Percentiles rank a stretch among this genome's conserved stretches.
phyloP scores from a whole-genome alignment of 2,329 filamentous ascomycete species.

The Lecanicillium sp. region DNA sequence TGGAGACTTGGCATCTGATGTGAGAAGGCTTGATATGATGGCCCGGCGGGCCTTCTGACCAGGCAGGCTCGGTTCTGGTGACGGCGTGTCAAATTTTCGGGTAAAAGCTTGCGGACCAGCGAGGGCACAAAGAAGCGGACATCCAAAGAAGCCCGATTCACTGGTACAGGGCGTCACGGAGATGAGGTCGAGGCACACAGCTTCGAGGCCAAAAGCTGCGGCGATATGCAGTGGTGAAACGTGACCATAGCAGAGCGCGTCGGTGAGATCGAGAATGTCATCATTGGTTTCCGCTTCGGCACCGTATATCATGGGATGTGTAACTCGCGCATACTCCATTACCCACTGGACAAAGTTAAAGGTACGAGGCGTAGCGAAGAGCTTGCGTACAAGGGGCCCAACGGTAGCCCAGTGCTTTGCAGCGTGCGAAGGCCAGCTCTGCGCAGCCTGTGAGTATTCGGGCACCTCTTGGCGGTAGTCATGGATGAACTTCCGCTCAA shows the following conservation, averaged over 20 bases:
- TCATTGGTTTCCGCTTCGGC: conserved; percentile 13
- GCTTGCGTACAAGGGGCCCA: conserved; percentile 15
- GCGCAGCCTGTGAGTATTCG: conserved; percentile 19
- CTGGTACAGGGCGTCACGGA: conserved; percentile 12
- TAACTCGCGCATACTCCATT: conserved; percentile 24
- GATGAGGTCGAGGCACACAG: conserved; percentile 13
- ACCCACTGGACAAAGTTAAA: conserved; percentile 28
- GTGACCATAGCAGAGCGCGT: conserved; percentile 18
- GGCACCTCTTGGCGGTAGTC: conserved; percentile 15
- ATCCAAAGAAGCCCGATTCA: conserved; percentile 16
- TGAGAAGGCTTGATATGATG: too few species aligned
- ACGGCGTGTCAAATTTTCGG: too few species aligned
- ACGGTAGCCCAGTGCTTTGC: conserved; percentile 20
- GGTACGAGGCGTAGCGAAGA: conserved; percentile 19
- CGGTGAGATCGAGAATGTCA: conserved; percentile 20
- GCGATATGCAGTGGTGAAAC: conserved; percentile 26
- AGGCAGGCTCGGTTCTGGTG: too few species aligned
- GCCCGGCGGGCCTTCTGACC: too few species aligned
- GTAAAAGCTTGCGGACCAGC: conserved; percentile 20
- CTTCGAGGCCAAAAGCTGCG: conserved; percentile 22
- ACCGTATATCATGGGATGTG: conserved; percentile 18
- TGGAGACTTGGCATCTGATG: too few species aligned
- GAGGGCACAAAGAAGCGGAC: conserved; percentile 26
- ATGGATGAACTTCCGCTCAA: conserved; percentile 15
- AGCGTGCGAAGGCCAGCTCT: conserved; percentile 18